Percentiles rank a stretch among this genome's conserved stretches.
These are phyloP conservation scores for Boletus bicolor DNA, from an alignment of 768 basidiomycete genomes.

Conservation along the genomic window DNA sequence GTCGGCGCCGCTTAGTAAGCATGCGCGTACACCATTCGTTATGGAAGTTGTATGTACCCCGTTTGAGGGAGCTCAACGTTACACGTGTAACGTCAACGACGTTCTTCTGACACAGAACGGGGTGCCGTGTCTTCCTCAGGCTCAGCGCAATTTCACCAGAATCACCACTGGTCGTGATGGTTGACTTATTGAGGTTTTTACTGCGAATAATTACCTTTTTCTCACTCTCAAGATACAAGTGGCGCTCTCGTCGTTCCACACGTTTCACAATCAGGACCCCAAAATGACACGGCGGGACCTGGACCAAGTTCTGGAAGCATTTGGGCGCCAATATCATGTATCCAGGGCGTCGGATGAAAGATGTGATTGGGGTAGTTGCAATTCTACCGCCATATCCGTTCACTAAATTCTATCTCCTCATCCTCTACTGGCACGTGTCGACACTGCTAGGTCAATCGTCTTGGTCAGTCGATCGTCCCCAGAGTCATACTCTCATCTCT, in stretches of 20 bases:
- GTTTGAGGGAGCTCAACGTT: conserved; percentile 21
- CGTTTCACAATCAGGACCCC: conserved; percentile 5
- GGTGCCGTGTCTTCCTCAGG: background rate
- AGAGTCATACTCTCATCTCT: background rate
- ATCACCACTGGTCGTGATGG: background rate
- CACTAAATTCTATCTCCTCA: background rate
- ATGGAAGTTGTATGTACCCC: background rate
- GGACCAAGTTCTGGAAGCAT: background rate
- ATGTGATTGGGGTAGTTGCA: background rate
- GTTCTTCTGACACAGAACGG: background rate
- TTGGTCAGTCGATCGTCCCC: background rate
- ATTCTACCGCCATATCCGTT: background rate
- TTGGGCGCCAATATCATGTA: background rate
- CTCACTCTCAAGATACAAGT: conserved; percentile 8
- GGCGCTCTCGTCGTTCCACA: conserved; percentile 10
- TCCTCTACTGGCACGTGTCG: background rate
- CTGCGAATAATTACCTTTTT: background rate
- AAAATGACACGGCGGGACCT: background rate
- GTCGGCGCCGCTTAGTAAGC: conserved; percentile 15
- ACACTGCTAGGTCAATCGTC: background rate
- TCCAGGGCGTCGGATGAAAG: background rate
- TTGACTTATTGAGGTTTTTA: background rate
- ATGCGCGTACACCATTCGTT: background rate
- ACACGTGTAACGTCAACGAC: conserved; percentile 29
- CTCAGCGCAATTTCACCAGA: background rate